Evolutionary conservation across 176 grass and related monocot species (phyloP).

Genomic region (Musa troglodytarum): DNA sequence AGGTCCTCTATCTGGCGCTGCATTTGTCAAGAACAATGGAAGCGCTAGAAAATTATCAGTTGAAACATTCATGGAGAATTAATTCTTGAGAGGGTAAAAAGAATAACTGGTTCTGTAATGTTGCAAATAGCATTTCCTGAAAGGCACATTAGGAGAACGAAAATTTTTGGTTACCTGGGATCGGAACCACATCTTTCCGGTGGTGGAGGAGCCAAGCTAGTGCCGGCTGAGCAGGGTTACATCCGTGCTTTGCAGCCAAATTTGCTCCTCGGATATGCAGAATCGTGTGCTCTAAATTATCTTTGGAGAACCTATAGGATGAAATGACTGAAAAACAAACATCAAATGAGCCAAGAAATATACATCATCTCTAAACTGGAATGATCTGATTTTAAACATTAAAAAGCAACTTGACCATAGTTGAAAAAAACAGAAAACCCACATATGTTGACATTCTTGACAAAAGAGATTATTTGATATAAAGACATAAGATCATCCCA

Average conservation of each 20-base stretch:
- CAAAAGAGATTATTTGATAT: neutral
- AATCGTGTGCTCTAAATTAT: neutral
- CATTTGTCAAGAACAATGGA: no score
- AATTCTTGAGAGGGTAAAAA: no score
- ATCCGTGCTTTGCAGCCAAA: neutral
- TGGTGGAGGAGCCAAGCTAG: constrained; percentile 10
- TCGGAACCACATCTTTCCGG: constrained; percentile 6
- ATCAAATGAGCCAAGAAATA: neutral
- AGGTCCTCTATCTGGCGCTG: no score
- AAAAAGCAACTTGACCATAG: neutral
- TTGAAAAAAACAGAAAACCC: neutral
- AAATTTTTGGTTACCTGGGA: neutral
- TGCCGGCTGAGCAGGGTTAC: neutral
- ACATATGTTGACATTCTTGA: neutral
- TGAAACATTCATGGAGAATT: no score
- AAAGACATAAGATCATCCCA: neutral
- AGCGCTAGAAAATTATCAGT: no score
- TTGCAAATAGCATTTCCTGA: no score
- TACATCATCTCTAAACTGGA: neutral
- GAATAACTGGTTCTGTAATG: no score
- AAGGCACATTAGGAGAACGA: no score
- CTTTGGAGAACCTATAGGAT: neutral
- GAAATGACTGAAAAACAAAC: neutral
- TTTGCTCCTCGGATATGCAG: neutral
- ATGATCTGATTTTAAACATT: neutral